Evolutionary conservation across 768 basidiomycete species (phyloP), one percentile per base, ranked within the genome.

Genomic region (Suillus lakei): DNA sequence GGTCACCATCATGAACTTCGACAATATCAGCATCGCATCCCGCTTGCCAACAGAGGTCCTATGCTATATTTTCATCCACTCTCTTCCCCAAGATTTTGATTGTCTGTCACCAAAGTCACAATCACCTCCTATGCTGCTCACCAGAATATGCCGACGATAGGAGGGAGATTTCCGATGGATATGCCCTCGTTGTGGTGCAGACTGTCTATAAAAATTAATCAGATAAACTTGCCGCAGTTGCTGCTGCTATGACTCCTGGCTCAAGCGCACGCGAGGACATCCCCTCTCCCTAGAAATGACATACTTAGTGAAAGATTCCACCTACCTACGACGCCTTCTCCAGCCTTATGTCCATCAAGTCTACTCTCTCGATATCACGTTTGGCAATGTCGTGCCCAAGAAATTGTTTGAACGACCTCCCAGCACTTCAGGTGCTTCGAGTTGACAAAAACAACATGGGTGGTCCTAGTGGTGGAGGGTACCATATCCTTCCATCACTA

Each of bases 291-390:
- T 50, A 26, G 13, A 50, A 26, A 50, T 26, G 6, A 3, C 2
- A 3, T 23, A 12, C 48, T 12, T 12, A 4, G n/a, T n/a, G n/a
- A 5, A 12, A 23, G 0, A 16, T 3, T 16, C 10, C 6, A 16
- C 15, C 15, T 26, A 3, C 26, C 6, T 28, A 16, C 23, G 26
- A 16, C 5, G 13, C 15, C 13, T 50, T 50, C 10, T 28, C 16
- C 6, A 26, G 48, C 15, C 48, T 50, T 50, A 26, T 15, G 26
- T 6, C 3, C 6, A 50, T 16, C 48, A 50, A 26, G 23, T 48
- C 4, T 80, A 41, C 76, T 76, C 3, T 81, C 80, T 44, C 43
- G 12, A 23, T 5, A 23, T 46, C 46, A 15, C 5, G 2, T 13
- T 13, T 48, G 5, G 5, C 46, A 48, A 23, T 23, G 5, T 48